Evolutionary conservation across 2,329 filamentous ascomycete genomes (phyloP), one percentile per base, ranked within the genome.

Genomic region (Arachnomyces sp.): DNA sequence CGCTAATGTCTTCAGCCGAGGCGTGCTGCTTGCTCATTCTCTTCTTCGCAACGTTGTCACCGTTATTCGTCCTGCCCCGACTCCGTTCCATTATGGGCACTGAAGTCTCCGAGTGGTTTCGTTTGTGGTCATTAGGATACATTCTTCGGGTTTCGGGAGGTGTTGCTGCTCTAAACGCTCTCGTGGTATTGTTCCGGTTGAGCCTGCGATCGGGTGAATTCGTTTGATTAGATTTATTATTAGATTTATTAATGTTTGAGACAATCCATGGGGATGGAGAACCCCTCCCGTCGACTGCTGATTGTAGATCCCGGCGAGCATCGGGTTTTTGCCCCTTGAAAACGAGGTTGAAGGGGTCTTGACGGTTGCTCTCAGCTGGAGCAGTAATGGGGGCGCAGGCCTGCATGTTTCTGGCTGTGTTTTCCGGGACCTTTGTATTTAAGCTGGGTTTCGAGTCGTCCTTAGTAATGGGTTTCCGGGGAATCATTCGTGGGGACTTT

Each of bases 101-200:
- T 5, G 44, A 39, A 15, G 38, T 36, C 21, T 44, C 43, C 21
- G 36, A 33, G 6, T 25, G 21, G 18, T 44, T 31, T 37, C 39
- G 29, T 21, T 43, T 42, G 16, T 44, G 40, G 14, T 39, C 44
- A 18, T 44, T 41, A 25, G 43, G 35, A 18, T 37, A 40, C 14
- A 50, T 34, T 28, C 53, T 43, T n/a, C 52, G 53, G 11, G 52
- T 53, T 35, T 56, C 55, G n/a, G 53, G 53, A 13, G 53, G 53
- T 28, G 55, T 52, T 34, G 47, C 46, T 25, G 21, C 5, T 25
- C 6, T 7, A 25, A 25, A 25, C 5, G 21, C 5, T 25, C 21
- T 25, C 21, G 21, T 9, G 5, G 21, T 25, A 25, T 25, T 25
- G 21, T 25, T 25, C 9, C 21, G 21, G 21, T 25, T 25, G 21